Base-by-base conservation (phyloP, 805 yeast genomes). In the Wickerhamiella cacticola region DNA sequence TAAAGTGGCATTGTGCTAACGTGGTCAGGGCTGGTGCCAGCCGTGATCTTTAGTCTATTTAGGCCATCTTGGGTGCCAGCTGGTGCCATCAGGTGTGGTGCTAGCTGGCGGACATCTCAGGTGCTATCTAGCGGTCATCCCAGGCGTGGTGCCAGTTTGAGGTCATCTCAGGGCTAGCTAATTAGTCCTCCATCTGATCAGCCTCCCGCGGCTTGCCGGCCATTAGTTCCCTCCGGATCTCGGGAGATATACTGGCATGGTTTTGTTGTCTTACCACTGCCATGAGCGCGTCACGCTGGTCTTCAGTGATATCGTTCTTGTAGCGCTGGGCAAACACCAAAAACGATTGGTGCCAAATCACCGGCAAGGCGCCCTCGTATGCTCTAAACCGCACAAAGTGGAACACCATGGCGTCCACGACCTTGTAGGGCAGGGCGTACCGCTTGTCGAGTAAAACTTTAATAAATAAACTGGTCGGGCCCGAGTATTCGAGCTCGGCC, bases 261-360 rank as follows among this genome's bases (percentile, higher is more conserved):
- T 80, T 80, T 66, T 95, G 82, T 62, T 81, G 88, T 67, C 95
- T 80, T 16, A 87, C 76, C 3, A 95, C 88, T 58, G 89, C 96
- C 62, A 92, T 68, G 52, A 92, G 69, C 65, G 89, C 86, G 58
- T 92, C 98, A 63, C 96, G 76, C 71, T 92, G 99, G 63, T 92
- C 99, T 58, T 86, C 95, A n/a, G 98, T 92, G 50, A 92, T 85
- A 70, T 92, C 98, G 61, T 92, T 89, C 65, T 89, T 92, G 63
- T 92, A 92, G 54, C 96, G 75, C 68, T 88, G 96, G 29, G 96
- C 95, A 69, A 92, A 92, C 1, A 92, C 81, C 49, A 92, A 71
- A 61, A 92, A 82, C 2, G 96, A 89, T 64, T 89, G 94, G 64
- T 94, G 97, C 97, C 98, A 92, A 31, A 89, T 89, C 15, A 92